phyloP scores from a whole-genome alignment of 2,329 filamentous ascomycete species.

The Apiospora saccharicola region DNA sequence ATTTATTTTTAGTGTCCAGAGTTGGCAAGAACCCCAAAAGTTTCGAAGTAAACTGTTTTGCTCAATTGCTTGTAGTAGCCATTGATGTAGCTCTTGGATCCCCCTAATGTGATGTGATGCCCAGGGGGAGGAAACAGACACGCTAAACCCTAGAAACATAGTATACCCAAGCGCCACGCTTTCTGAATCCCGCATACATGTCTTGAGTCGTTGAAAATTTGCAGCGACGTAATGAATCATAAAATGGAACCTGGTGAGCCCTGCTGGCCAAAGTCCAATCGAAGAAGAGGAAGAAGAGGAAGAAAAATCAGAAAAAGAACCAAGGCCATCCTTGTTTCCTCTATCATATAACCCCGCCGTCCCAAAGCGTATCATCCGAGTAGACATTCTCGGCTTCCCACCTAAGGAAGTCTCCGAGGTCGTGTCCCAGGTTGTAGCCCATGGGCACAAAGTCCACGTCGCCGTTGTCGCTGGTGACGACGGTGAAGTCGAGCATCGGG shows the following conservation, averaged over 20 bases:
- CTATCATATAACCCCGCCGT: constrained; percentile 27
- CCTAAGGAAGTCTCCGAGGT: constrained; percentile 64
- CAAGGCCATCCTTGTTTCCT: neutral
- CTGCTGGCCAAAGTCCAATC: constrained; percentile 8
- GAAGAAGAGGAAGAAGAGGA: neutral
- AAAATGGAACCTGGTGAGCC: neutral
- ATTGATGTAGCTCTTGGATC: neutral
- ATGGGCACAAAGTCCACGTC: constrained; percentile 58
- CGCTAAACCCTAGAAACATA: neutral
- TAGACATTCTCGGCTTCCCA: constrained; percentile 64
- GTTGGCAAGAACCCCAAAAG: neutral
- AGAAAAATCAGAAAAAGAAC: neutral
- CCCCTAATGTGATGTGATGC: constrained; percentile 4
- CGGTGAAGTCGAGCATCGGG: constrained; percentile 55
- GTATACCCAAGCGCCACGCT: constrained; percentile 20
- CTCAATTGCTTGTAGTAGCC: neutral
- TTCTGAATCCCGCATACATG: neutral
- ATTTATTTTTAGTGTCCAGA: neutral
- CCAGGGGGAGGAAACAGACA: neutral
- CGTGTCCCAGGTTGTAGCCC: constrained; percentile 67
- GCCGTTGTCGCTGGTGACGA: constrained; percentile 51
- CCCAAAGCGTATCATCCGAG: constrained; percentile 31
- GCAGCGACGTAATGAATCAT: neutral
- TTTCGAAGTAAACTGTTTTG: neutral
- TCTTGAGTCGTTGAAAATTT: neutral